Conservation (phyloP, 176 grass and related monocot genomes). For the Urochloa ruziziensis region DNA sequence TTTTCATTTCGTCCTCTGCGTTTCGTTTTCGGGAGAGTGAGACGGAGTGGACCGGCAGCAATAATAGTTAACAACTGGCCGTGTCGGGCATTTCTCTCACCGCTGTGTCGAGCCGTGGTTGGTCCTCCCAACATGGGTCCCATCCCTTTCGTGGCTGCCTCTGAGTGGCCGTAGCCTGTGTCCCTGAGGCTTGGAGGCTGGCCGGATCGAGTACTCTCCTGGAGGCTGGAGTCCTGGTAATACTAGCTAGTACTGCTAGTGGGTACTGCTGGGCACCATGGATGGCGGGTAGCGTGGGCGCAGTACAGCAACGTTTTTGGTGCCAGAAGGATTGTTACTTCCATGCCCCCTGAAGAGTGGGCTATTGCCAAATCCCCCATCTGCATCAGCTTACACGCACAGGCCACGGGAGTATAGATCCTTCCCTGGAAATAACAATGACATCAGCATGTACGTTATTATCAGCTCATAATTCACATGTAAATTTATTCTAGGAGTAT, state of each 20-base stretch:
- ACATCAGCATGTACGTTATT: neutral
- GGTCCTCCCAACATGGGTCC: conserved; percentile 3
- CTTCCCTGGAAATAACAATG: neutral
- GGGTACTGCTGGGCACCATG: conserved; percentile 5
- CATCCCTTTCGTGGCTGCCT: neutral
- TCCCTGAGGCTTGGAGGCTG: conserved; percentile 24
- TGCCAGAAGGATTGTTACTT: neutral
- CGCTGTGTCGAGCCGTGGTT: conserved; percentile 30
- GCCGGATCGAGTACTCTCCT: neutral
- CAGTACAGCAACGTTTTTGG: conserved; percentile 1
- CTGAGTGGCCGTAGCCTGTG: neutral
- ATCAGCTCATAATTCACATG: neutral
- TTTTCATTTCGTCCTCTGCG: neutral
- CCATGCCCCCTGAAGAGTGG: neutral
- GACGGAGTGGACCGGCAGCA: neutral
- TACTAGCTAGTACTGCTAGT: neutral
- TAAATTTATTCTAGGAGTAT: neutral
- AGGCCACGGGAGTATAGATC: neutral
- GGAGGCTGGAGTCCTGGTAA: neutral
- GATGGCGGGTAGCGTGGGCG: conserved; percentile 6
- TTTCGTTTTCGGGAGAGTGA: neutral
- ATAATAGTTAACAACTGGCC: conserved; percentile 27
- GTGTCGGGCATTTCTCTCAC: conserved; percentile 19
- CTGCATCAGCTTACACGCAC: neutral
- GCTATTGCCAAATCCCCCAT: neutral